A percentile compares a stretch with the other conserved stretches of the same genome.
Evolutionary conservation across 805 yeast species (phyloP).

Genomic region (Grigorovia jiainica): DNA sequence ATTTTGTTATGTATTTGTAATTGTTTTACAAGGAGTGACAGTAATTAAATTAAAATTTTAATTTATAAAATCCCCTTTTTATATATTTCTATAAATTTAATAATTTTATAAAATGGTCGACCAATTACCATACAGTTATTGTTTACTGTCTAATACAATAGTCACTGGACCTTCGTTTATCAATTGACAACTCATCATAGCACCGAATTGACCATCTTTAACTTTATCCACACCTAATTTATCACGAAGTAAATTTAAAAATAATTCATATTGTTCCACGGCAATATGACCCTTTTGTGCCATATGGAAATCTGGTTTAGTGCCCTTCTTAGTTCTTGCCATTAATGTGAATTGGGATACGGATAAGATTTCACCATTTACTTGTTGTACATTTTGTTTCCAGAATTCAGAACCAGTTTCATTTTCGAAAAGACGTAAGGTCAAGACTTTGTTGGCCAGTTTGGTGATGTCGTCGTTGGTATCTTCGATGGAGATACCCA

Average conservation of each 20-base stretch:
- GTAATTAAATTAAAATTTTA: no score
- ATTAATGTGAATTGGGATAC: slow-evolving; percentile 90
- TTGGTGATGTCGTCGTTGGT: slow-evolving; percentile 63
- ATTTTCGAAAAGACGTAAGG: slow-evolving; percentile 67
- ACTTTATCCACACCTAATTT: slow-evolving; percentile 59
- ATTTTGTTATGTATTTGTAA: no score
- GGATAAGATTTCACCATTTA: slow-evolving; percentile 64
- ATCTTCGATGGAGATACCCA: slow-evolving; percentile 77
- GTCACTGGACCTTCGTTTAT: slow-evolving; percentile 94
- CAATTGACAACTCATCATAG: slow-evolving; percentile 89
- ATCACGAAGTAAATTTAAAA: slow-evolving; percentile 37
- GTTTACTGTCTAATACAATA: slow-evolving; percentile 64
- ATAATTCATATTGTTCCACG: slow-evolving; percentile 35
- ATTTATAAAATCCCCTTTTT: no score
- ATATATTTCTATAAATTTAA: no score
- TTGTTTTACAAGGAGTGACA: no score
- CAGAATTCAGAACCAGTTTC: slow-evolving; percentile 53
- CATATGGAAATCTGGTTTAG: slow-evolving; percentile 88
- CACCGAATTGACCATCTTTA: slow-evolving; percentile 87
- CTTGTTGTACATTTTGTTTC: slow-evolving; percentile 60
- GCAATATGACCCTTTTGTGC: slow-evolving; percentile 76
- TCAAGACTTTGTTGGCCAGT: slow-evolving; percentile 56
- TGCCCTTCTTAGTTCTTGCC: slow-evolving; percentile 79
- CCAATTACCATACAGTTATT: slow-evolving; percentile 11
- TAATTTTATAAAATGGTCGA: no score